Conservation (phyloP, 768 basidiomycete species). For the Leccinum disarticulatum region DNA sequence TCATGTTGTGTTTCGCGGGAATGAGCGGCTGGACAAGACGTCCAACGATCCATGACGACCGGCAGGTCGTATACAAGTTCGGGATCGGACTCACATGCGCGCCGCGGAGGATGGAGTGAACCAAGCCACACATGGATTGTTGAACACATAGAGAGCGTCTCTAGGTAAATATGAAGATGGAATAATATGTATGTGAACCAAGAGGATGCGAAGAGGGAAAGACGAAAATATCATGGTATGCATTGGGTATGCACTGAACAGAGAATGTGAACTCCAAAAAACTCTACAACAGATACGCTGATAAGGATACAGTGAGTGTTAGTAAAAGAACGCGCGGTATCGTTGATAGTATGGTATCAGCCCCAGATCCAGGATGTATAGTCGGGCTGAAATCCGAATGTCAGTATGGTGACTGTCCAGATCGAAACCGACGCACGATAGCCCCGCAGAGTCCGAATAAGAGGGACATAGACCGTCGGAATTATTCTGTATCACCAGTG, state of each 20-base stretch:
- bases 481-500: constrained; percentile 35
- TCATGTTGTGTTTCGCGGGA: constrained; percentile 68
- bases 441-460: constrained; percentile 63
- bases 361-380: constrained; percentile 25
- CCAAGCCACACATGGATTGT: constrained; percentile 1
- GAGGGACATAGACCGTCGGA: constrained; percentile 61
- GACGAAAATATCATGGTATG: neutral
- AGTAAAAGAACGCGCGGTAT: constrained; percentile 23
- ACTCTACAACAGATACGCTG: constrained; percentile 19
- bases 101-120: neutral
- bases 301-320: constrained; percentile 15
- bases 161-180: neutral
- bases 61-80: neutral
- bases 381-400: constrained; percentile 28
- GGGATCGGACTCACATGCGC: neutral
- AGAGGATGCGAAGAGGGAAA: neutral
- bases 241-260: constrained; percentile 1
- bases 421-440: constrained; percentile 47
- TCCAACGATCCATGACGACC: neutral
- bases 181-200: neutral
- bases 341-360: constrained; percentile 12
- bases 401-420: constrained; percentile 3
- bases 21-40: constrained; percentile 39
- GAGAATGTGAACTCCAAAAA: neutral
- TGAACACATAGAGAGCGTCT: neutral